These are phyloP conservation scores for Torulaspora delbrueckii DNA, from an alignment of 805 yeast species.

Conservation along the genomic window DNA sequence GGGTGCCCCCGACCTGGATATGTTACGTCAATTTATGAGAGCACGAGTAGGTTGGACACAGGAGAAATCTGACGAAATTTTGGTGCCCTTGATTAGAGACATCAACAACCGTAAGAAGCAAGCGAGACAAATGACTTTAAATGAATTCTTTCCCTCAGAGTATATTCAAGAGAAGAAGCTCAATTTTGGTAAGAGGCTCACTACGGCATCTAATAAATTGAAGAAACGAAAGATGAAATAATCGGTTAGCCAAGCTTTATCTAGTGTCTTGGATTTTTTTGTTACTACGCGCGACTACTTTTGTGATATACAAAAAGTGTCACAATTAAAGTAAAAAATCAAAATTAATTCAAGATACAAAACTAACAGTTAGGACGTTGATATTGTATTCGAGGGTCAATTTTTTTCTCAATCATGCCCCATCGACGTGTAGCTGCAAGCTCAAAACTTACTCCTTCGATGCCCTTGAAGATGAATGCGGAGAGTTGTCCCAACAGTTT, in stretches of 20 bases:
- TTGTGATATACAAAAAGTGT: not conserved
- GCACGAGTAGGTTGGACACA: conserved; percentile 75
- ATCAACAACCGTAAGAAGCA: conserved; percentile 58
- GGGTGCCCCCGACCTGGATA: conserved; percentile 87
- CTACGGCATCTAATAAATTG: conserved; percentile 51
- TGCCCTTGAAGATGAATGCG: conserved; percentile 8
- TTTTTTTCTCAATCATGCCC: conserved; percentile 5
- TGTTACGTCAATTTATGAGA: conserved; percentile 64
- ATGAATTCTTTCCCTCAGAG: conserved; percentile 65
- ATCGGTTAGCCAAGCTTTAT: not conserved
- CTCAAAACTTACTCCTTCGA: conserved; percentile 3
- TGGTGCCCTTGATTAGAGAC: conserved; percentile 79
- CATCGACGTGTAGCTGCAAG: conserved; percentile 8
- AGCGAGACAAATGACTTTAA: conserved; percentile 54
- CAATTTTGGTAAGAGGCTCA: conserved; percentile 56
- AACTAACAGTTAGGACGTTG: not conserved
- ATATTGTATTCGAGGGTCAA: not conserved
- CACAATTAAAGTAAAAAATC: not conserved
- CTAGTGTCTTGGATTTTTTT: not conserved
- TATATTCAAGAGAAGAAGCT: conserved; percentile 44
- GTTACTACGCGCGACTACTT: conserved; percentile 3
- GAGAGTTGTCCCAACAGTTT: conserved; percentile 20
- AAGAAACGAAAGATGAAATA: conserved; percentile 27
- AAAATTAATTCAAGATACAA: not conserved
- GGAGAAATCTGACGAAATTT: conserved; percentile 69